These are phyloP conservation scores for Brassica carinata DNA, from an alignment of 345 rosid genomes.

Conservation along the genomic window DNA sequence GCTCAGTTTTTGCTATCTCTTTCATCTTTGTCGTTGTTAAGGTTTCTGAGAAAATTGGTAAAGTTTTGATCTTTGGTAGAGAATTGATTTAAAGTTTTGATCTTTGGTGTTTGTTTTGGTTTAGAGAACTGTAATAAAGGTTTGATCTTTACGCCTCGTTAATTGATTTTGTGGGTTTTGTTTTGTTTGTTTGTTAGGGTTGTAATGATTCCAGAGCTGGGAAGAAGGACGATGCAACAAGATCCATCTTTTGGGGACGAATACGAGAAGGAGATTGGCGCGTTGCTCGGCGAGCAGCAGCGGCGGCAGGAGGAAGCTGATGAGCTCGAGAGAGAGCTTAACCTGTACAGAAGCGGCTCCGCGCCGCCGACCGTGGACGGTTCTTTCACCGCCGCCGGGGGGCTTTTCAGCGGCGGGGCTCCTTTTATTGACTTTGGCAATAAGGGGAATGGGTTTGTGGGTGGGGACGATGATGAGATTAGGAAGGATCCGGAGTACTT, in stretches of 20 bases:
- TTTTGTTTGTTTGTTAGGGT: conserved; percentile 39
- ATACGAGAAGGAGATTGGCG: conserved; percentile 70
- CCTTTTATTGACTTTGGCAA: conserved; percentile 41
- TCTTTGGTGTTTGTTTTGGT: conserved; percentile 36
- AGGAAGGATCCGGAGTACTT: conserved; percentile 81
- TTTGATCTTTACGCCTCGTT: conserved; percentile 31
- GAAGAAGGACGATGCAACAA: conserved; percentile 62
- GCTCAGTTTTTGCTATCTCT: conserved; percentile 11
- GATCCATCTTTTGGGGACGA: conserved; percentile 70
- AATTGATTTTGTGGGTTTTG: conserved; percentile 28
- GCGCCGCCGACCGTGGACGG: conserved; percentile 97
- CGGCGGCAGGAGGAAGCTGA: conserved; percentile 56
- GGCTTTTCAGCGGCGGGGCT: conserved; percentile 49
- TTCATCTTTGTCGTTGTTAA: conserved; percentile 27
- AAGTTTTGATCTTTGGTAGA: no score
- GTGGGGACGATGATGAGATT: conserved; percentile 64
- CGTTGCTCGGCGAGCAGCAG: conserved; percentile 55
- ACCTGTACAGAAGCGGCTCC: conserved; percentile 80
- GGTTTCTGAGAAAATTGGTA: not conserved
- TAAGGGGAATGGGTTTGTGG: conserved; percentile 45
- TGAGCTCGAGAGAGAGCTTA: conserved; percentile 75
- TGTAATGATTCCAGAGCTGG: conserved; percentile 63
- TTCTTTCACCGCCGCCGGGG: conserved; percentile 68
- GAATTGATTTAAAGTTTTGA: conserved; percentile 44
- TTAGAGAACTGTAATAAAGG: conserved; percentile 34